Conservation (phyloP, 805 yeast species). For the Metschnikowia santaceciliae region DNA sequence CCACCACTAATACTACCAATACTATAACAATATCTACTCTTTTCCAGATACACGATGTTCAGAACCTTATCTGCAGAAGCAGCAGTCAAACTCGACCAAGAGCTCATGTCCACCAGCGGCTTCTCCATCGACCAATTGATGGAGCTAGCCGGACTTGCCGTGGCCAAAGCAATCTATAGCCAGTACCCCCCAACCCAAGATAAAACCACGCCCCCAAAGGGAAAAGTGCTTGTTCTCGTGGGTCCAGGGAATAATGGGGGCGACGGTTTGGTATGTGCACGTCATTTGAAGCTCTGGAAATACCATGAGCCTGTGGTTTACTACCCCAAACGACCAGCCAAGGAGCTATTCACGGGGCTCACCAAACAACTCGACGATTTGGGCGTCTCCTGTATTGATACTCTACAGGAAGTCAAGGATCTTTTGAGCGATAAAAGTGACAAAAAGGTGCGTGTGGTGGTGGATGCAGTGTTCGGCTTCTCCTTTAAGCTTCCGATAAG, state of each 20-base stretch:
- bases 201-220: background rate
- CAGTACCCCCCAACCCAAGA: conserved; percentile 52
- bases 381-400: conserved; percentile 52
- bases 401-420: conserved; percentile 29
- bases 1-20: too few relatives aligned
- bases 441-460: conserved; percentile 32
- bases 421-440: conserved; percentile 5
- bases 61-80: conserved; percentile 38
- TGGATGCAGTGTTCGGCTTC: conserved; percentile 91
- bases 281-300: conserved; percentile 73
- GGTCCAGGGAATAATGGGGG: conserved; percentile 99
- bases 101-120: conserved; percentile 80
- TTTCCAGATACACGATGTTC: conserved; percentile 2
- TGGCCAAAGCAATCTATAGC: conserved; percentile 77
- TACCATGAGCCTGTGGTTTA: conserved; percentile 73
- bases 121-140: conserved; percentile 83
- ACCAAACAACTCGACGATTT: conserved; percentile 64
- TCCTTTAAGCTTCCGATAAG: conserved; percentile 88
- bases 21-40: too few relatives aligned
- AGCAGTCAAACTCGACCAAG: conserved; percentile 79
- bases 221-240: conserved; percentile 60
- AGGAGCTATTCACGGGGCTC: conserved; percentile 56
- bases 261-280: conserved; percentile 93
- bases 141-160: conserved; percentile 96
- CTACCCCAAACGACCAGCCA: conserved; percentile 66